A percentile compares a stretch with the other conserved stretches of the same genome.
Evolutionary conservation across 441 rosid genomes (phyloP).

Genomic region (Pelargonium citronellum): DNA sequence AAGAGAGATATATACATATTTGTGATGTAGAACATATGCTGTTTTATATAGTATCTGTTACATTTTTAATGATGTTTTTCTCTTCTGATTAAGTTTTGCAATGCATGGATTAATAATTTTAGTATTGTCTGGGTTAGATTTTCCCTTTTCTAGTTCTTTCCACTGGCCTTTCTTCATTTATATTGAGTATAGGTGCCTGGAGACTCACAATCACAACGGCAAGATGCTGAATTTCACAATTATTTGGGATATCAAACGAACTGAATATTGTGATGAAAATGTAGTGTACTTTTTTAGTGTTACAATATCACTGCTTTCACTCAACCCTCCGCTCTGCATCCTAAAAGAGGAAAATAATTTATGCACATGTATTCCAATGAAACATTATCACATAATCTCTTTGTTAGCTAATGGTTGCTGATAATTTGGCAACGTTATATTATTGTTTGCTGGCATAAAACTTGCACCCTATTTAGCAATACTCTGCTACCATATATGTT

Average conservation of each 20-base stretch:
- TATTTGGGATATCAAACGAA: neutral
- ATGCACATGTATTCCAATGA: neutral
- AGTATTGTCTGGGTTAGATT: neutral
- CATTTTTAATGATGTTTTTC: neutral
- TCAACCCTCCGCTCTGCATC: neutral
- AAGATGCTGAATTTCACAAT: neutral
- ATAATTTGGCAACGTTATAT: neutral
- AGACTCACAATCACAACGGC: neutral
- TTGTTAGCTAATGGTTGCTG: neutral
- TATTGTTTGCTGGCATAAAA: neutral
- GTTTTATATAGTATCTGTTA: neutral
- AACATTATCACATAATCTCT: neutral
- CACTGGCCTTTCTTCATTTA: neutral
- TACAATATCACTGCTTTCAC: neutral
- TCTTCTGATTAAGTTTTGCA: neutral
- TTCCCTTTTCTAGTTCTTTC: neutral
- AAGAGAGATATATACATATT: slow-evolving; percentile 11
- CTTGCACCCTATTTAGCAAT: neutral
- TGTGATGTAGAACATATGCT: slow-evolving; percentile 3
- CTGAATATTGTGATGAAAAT: neutral
- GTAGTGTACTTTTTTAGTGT: neutral
- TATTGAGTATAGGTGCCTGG: neutral
- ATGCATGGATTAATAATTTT: neutral
- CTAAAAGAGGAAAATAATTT: no score
- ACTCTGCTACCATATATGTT: neutral